A percentile compares a stretch with the other conserved stretches of the same genome.
Conservation (phyloP, 257 asterid genomes). For the Gardenia jasminoides region DNA sequence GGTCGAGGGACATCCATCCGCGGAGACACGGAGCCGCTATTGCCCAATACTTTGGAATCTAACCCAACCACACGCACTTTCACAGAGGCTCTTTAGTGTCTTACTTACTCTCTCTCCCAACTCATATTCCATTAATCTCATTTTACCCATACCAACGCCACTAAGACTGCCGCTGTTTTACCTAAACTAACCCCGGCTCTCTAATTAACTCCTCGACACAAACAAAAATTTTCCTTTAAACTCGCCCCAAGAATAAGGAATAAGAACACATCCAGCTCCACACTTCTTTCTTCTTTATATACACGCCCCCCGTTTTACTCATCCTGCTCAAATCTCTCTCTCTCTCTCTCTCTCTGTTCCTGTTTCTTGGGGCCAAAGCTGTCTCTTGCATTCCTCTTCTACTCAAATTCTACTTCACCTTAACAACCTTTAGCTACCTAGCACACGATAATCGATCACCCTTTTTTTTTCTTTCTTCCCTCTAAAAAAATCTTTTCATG, state of each 20-base stretch:
- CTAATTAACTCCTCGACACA: constrained; percentile 18
- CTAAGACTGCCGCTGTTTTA: neutral
- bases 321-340: constrained; percentile 8
- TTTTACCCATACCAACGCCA: constrained; percentile 5
- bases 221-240: neutral
- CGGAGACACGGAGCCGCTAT: constrained; percentile 68
- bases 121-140: neutral
- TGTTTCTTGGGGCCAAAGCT: constrained; percentile 31
- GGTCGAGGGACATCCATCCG: constrained; percentile 40
- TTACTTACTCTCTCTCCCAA: neutral
- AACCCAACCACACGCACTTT: constrained; percentile 14
- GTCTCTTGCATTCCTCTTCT: neutral
- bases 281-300: constrained; percentile 32
- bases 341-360: constrained; percentile 5
- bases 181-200: constrained; percentile 26
- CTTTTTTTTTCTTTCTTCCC: neutral
- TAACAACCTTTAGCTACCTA: neutral
- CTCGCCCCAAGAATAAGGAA: neutral
- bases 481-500: constrained; percentile 16
- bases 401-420: neutral
- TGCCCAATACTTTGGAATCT: constrained; percentile 54
- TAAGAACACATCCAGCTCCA: constrained; percentile 17
- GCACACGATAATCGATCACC: neutral
- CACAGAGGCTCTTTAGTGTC: neutral
- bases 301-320: constrained; percentile 27